Percentiles rank a stretch among this genome's conserved stretches.
These are phyloP conservation scores for Neurospora sp. DNA, from an alignment of 495 filamentous ascomycete genomes.

Conservation along the genomic window DNA sequence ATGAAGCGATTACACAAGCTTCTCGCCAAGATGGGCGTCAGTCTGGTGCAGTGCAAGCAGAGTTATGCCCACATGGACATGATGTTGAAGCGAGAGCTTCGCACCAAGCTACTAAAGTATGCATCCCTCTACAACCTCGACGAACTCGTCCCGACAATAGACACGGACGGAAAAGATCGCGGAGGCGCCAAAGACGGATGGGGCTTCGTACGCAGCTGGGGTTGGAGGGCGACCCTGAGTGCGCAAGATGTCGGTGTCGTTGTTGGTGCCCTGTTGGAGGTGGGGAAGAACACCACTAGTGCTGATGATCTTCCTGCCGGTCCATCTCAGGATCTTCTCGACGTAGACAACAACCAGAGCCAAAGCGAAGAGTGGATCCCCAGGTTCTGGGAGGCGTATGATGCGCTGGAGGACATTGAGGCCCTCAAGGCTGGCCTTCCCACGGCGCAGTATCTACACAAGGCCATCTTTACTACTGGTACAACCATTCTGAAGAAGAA, in stretches of 20 bases:
- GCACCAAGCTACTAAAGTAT: slow-evolving; percentile 79
- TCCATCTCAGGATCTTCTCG: slow-evolving; percentile 26
- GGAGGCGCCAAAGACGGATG: slow-evolving; percentile 69
- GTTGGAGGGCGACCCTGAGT: slow-evolving; percentile 88
- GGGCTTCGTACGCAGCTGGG: slow-evolving; percentile 96
- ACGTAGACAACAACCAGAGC: slow-evolving; percentile 33
- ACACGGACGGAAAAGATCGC: slow-evolving; percentile 46
- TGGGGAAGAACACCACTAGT: slow-evolving; percentile 49
- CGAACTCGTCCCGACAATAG: slow-evolving; percentile 68
- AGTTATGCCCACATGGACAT: slow-evolving; percentile 98
- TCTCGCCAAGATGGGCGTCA: slow-evolving; percentile 96
- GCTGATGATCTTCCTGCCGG: slow-evolving; percentile 13
- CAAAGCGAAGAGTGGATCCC: slow-evolving; percentile 58
- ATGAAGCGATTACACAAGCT: slow-evolving; percentile 89
- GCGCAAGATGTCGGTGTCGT: slow-evolving; percentile 88
- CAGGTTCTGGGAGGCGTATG: slow-evolving; percentile 90
- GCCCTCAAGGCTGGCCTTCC: slow-evolving; percentile 67
- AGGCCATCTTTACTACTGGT: slow-evolving; percentile 88
- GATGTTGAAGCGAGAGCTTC: slow-evolving; percentile 80
- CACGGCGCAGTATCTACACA: slow-evolving; percentile 78
- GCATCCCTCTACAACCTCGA: slow-evolving; percentile 86
- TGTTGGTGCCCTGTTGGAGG: slow-evolving; percentile 83
- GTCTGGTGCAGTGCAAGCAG: slow-evolving; percentile 84
- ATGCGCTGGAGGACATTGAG: slow-evolving; percentile 73
- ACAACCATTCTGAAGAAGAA: slow-evolving; percentile 84